Percentiles rank a stretch among this genome's conserved stretches.
Evolutionary conservation across 805 yeast genomes (phyloP).

Genomic region (Yarrowia keelungensis): DNA sequence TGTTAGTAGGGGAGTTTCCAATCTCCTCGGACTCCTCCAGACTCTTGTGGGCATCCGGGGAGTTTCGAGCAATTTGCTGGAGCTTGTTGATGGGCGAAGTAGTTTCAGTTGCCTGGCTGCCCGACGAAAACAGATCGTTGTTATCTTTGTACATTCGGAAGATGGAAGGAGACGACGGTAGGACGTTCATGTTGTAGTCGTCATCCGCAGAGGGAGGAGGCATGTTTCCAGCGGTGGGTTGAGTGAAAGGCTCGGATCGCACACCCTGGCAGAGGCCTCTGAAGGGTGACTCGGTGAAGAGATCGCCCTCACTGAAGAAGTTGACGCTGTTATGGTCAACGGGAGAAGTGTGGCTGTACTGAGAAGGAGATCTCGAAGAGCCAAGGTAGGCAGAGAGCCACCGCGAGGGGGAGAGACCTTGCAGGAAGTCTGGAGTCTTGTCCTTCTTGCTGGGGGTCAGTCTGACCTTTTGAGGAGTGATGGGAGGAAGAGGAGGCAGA

Average conservation of each 20-base stretch:
- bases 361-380: constrained; percentile 18
- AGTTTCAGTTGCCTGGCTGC: constrained; percentile 25
- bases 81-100: constrained; percentile 38
- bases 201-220: constrained; percentile 36
- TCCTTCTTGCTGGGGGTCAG: constrained; percentile 30
- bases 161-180: constrained; percentile 33
- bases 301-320: constrained; percentile 27
- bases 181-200: constrained; percentile 26
- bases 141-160: constrained; percentile 36
- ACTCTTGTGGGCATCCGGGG: constrained; percentile 29
- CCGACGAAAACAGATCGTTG: constrained; percentile 32
- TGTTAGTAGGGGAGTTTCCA: constrained; percentile 15
- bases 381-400: constrained; percentile 35
- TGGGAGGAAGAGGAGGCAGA: constrained; percentile 27
- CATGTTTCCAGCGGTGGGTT: constrained; percentile 3
- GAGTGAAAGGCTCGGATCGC: constrained; percentile 19
- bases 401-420: constrained; percentile 25
- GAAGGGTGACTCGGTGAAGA: constrained; percentile 35
- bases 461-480: constrained; percentile 26
- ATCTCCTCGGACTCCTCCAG: constrained; percentile 38
- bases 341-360: constrained; percentile 3
- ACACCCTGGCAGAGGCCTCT: constrained; percentile 12
- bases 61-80: constrained; percentile 15
- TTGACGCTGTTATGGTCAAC: constrained; percentile 19
- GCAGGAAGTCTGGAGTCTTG: constrained; percentile 35